Percentiles rank a stretch among this genome's conserved stretches.
These are phyloP conservation scores for Amoeboaphelidium occidentale DNA, from an alignment of 371 early-diverging fungal genomes.

Conservation along the genomic window DNA sequence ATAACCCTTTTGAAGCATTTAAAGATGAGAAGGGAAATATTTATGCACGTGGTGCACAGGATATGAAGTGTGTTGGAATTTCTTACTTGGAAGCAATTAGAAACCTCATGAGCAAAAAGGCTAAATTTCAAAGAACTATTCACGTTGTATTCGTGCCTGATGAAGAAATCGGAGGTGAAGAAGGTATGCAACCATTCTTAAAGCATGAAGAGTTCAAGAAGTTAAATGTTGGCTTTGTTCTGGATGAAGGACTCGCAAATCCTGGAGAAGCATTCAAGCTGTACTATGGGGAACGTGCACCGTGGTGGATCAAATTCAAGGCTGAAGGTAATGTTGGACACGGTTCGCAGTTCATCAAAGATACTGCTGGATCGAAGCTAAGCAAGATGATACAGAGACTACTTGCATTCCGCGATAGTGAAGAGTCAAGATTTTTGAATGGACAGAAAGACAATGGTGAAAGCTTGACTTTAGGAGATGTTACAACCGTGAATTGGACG, in stretches of 20 bases:
- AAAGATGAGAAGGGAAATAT: slow-evolving; percentile 32
- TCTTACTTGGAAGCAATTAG: slow-evolving; percentile 50
- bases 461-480: slow-evolving; percentile 33
- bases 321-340: slow-evolving; percentile 41
- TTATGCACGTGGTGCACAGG: slow-evolving; percentile 51
- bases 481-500: slow-evolving; percentile 46
- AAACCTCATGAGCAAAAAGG: slow-evolving; percentile 20
- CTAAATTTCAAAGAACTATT: slow-evolving; percentile 27
- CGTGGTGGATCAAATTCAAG: slow-evolving; percentile 29
- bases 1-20: slow-evolving; percentile 43
- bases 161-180: slow-evolving; percentile 51
- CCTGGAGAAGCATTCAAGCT: slow-evolving; percentile 29
- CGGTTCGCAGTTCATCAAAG: slow-evolving; percentile 41
- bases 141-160: slow-evolving; percentile 46
- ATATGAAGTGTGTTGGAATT: slow-evolving; percentile 63
- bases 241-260: slow-evolving; percentile 52
- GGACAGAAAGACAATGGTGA: slow-evolving; percentile 17
- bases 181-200: slow-evolving; percentile 39
- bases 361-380: slow-evolving; percentile 35
- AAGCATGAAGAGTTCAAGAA: slow-evolving; percentile 26
- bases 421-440: slow-evolving; percentile 20
- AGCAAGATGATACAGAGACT: slow-evolving; percentile 17
- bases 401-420: slow-evolving; percentile 7
- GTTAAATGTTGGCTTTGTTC: slow-evolving; percentile 43
- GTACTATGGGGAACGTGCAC: slow-evolving; percentile 49